Conservation (phyloP, 371 early-diverging fungal genomes). For the Rhizopus sp. region DNA sequence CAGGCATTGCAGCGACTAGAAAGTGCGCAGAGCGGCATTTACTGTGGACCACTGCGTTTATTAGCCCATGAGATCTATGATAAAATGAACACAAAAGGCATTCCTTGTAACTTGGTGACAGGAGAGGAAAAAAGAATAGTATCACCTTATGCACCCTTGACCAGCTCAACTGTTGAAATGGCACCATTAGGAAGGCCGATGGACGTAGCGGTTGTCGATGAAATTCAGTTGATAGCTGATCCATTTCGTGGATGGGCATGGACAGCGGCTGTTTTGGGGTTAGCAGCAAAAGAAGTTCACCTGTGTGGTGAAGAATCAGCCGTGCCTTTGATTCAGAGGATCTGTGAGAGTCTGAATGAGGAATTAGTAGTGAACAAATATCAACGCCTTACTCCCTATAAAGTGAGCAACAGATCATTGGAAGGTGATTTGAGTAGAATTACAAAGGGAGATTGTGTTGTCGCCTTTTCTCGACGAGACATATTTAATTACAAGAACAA, state of each 20-base stretch:
- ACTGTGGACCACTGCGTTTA: constrained; percentile 92
- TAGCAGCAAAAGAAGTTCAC: constrained; percentile 88
- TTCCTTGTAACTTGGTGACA: constrained; percentile 84
- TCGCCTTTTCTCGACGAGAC: constrained; percentile 80
- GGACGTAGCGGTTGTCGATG: constrained; percentile 95
- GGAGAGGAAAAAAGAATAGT: constrained; percentile 87
- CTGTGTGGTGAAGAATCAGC: constrained; percentile 93
- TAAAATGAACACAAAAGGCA: constrained; percentile 73
- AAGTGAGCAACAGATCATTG: constrained; percentile 56
- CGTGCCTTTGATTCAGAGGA: constrained; percentile 76
- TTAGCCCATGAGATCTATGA: constrained; percentile 94
- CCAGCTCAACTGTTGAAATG: constrained; percentile 94
- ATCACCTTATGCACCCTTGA: constrained; percentile 42
- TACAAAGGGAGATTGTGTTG: constrained; percentile 84
- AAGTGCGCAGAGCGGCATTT: constrained; percentile 70
- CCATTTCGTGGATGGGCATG: constrained; percentile 93
- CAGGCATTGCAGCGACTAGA: constrained; percentile 78
- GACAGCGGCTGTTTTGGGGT: constrained; percentile 84
- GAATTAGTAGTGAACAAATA: constrained; percentile 80
- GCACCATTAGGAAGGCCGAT: constrained; percentile 55
- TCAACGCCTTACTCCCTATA: constrained; percentile 75
- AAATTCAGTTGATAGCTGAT: constrained; percentile 95
- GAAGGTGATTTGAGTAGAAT: constrained; percentile 58
- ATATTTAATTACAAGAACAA: constrained; percentile 78
- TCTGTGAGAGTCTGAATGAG: constrained; percentile 76